Base-by-base conservation (phyloP, 176 grass and related monocot genomes). In the Puccinellia tenuiflora region DNA sequence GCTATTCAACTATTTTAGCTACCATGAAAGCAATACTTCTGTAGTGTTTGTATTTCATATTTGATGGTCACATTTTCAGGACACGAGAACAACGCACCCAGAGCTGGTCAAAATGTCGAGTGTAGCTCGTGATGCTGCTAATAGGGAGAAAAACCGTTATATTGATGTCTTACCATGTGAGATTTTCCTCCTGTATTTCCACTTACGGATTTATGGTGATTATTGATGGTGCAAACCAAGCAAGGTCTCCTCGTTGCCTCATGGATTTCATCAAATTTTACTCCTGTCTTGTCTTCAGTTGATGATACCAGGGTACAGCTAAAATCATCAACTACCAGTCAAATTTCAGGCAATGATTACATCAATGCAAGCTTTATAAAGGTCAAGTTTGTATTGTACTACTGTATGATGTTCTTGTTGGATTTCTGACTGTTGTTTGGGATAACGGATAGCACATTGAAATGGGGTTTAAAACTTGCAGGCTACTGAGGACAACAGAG, bases 301-400 rank as follows among this genome's bases (percentile, higher is more conserved):
- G 93, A 99, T 42, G 77, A 91, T 77, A 93, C 83, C 11, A 85
- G 93, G 51, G 89, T 99, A 63, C 25, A 8, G 59, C 75, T 99
- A 17, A 90, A 86, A 83, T 71, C 85, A 76, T 38, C 63, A 52
- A 72, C 79, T 30, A 82, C 53, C 29, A 77, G 65, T 43, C 83
- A 24, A 26, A 55, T 82, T 68, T 60, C 68, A 68, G 67, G 70
- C 8, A 73, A 79, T 26, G 93, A 76, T 70, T 99, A 92, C 70
- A 96, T 99, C 42, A 99, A 99, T 78, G 96, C 96, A 82, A 99
- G 91, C 87, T 96, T 93, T 84, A 21, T 96, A 89, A 83, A 69
- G 90, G 96, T 95, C 85, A 50, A 35, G 1, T 25, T 68, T 56
- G 3, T 48, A 45, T 59, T 24, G 16, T 42, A 40, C 35, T 59